Evolutionary conservation across 1,284 basidiomycete genomes (phyloP).

Genomic region (Boletus sp.): DNA sequence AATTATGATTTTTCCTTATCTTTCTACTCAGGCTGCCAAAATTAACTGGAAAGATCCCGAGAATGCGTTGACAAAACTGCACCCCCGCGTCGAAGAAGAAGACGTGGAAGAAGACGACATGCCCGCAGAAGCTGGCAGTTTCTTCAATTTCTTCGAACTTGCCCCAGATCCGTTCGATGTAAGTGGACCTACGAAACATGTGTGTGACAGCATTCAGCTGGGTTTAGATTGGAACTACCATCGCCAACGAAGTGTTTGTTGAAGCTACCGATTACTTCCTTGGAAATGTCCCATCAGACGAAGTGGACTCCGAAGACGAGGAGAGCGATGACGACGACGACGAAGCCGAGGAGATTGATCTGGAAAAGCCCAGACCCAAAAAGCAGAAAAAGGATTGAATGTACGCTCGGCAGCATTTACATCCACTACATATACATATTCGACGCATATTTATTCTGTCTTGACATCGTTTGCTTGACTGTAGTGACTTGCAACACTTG

Average conservation of each 20-base stretch:
- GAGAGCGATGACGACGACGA: conserved; percentile 65
- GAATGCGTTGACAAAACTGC: conserved; percentile 71
- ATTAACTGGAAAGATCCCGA: conserved; percentile 81
- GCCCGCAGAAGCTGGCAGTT: conserved; percentile 68
- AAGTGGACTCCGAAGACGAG: conserved; percentile 59
- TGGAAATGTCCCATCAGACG: conserved; percentile 56
- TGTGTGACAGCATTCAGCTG: conserved; percentile 12
- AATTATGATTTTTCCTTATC: conserved; percentile 1
- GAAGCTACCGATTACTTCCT: conserved; percentile 76
- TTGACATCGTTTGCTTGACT: conserved; percentile 13
- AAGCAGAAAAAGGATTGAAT: conserved; percentile 59
- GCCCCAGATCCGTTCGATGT: conserved; percentile 64
- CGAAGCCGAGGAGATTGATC: conserved; percentile 74
- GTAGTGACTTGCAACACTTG: conserved; percentile 5
- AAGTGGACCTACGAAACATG: conserved; percentile 30
- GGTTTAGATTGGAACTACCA: conserved; percentile 59
- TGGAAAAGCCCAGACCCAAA: conserved; percentile 74
- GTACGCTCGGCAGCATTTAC: conserved; percentile 13
- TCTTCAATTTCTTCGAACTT: conserved; percentile 84
- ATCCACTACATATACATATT: conserved; percentile 13
- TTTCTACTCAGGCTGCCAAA: conserved; percentile 45
- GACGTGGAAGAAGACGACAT: conserved; percentile 46
- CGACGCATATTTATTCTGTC: conserved; percentile 30
- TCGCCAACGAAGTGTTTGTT: conserved; percentile 73
- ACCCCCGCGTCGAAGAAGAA: conserved; percentile 62